Percentiles rank a stretch among this genome's conserved stretches.
Evolutionary conservation across 257 asterid genomes (phyloP).

Genomic region (Scutellaria minor): DNA sequence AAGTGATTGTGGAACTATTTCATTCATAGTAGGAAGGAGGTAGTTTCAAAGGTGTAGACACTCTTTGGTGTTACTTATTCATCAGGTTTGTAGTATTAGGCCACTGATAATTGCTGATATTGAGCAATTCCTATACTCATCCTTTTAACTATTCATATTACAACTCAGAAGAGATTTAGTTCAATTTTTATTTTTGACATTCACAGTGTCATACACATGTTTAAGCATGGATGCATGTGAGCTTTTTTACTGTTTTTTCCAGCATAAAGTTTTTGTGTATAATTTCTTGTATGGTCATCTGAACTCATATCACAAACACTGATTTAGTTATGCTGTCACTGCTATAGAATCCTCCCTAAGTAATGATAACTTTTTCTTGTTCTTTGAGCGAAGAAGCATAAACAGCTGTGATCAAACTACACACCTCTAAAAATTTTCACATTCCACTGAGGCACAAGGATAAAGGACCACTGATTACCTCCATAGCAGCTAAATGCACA

Average conservation of each 20-base stretch:
- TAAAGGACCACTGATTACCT: conserved; percentile 15
- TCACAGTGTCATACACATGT: not conserved
- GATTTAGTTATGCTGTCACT: conserved; percentile 10
- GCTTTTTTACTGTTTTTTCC: conserved; percentile 2
- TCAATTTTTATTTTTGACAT: conserved; percentile 4
- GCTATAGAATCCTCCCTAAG: conserved; percentile 23
- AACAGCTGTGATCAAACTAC: not conserved
- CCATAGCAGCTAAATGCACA: conserved; percentile 12
- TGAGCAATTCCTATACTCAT: not conserved
- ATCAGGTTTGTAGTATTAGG: not conserved
- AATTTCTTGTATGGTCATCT: conserved; percentile 9
- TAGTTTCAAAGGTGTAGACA: not conserved
- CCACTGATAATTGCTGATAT: not conserved
- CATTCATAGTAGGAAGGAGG: conserved; percentile 6
- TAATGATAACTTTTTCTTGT: not conserved
- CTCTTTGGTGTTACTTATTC: not conserved
- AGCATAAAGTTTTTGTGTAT: not conserved
- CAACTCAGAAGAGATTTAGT: not conserved
- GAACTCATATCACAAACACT: conserved; percentile 1
- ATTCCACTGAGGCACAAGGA: not conserved
- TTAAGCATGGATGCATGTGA: not conserved
- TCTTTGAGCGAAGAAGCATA: not conserved
- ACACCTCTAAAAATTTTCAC: not conserved
- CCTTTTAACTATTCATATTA: not conserved
- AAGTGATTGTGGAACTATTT: conserved; percentile 3